These are phyloP conservation scores for Hibiscus mutabilis DNA, from an alignment of 345 rosid species.

Conservation along the genomic window DNA sequence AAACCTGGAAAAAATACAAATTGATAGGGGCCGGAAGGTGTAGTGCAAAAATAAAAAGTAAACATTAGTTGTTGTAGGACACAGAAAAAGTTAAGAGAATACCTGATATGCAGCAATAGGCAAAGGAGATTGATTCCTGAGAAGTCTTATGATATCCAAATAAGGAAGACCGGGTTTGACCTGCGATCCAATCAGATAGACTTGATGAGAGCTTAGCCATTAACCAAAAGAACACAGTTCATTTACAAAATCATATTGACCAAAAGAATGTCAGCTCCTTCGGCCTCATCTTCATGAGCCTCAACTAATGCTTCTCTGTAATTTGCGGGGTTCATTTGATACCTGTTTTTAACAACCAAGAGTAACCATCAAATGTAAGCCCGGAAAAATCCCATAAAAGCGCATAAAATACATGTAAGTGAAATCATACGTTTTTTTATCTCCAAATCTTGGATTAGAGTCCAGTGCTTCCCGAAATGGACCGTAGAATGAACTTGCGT, in stretches of 20 bases:
- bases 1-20: conserved; percentile 31
- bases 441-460: conserved; percentile 92
- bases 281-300: conserved; percentile 77
- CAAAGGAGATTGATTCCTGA: conserved; percentile 65
- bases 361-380: conserved; percentile 13
- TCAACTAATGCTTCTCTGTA: conserved; percentile 89
- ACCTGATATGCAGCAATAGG: conserved; percentile 98
- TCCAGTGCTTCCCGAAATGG: conserved; percentile 93
- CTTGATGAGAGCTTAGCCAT: background rate
- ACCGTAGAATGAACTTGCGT: conserved; percentile 94
- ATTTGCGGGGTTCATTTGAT: conserved; percentile 98
- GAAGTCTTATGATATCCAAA: conserved; percentile 87
- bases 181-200: conserved; percentile 29
- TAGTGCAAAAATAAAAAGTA: background rate
- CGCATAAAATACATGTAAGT: conserved; percentile 1
- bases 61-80: background rate
- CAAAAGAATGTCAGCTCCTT: conserved; percentile 97
- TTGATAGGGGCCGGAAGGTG: background rate
- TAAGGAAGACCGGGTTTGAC: conserved; percentile 98
- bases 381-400: background rate
- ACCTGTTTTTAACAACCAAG: conserved; percentile 46
- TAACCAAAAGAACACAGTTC: background rate
- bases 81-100: background rate
- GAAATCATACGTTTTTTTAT: conserved; percentile 70
- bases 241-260: conserved; percentile 28